Percentiles rank a stretch among this genome's conserved stretches.
These are phyloP conservation scores for Ramichloridium luteum DNA, from an alignment of 2,329 filamentous ascomycete genomes.

Conservation along the genomic window DNA sequence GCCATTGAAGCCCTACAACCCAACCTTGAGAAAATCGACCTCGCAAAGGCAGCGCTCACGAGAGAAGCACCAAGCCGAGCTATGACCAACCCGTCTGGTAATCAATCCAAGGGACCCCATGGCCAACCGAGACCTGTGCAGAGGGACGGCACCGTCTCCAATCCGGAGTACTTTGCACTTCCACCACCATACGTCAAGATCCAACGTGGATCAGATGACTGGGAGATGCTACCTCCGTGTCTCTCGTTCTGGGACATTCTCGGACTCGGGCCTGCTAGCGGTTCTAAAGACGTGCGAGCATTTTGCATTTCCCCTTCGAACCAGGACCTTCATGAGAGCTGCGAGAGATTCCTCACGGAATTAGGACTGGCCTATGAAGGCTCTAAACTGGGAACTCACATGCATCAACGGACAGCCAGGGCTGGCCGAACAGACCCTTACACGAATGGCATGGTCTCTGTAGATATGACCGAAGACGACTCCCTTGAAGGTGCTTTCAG, in stretches of 20 bases:
- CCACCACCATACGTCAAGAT: slow-evolving; percentile 60
- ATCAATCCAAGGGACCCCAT: slow-evolving; percentile 10
- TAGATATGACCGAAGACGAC: slow-evolving; percentile 12
- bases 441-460: slow-evolving; percentile 29
- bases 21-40: slow-evolving; percentile 12
- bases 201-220: slow-evolving; percentile 53
- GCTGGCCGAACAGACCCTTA: slow-evolving; percentile 19
- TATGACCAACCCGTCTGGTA: slow-evolving; percentile 6
- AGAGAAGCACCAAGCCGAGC: slow-evolving; percentile 14
- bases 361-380: slow-evolving; percentile 62
- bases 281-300: slow-evolving; percentile 57
- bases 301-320: slow-evolving; percentile 60
- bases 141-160: slow-evolving; percentile 17
- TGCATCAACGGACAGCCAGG: slow-evolving; percentile 38
- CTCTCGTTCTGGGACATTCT: slow-evolving; percentile 73
- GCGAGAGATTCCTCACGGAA: slow-evolving; percentile 53
- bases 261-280: slow-evolving; percentile 58
- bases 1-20: slow-evolving; percentile 9
- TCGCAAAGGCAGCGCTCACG: slow-evolving; percentile 18
- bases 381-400: slow-evolving; percentile 49
- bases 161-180: slow-evolving; percentile 45
- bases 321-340: slow-evolving; percentile 49
- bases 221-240: slow-evolving; percentile 64
- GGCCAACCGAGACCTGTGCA: slow-evolving; percentile 22
- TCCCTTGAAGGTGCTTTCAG: slow-evolving; percentile 12